A percentile compares a stretch with the other conserved stretches of the same genome.
Conservation (phyloP, 345 rosid genomes). For the Hevea brasiliensis region DNA sequence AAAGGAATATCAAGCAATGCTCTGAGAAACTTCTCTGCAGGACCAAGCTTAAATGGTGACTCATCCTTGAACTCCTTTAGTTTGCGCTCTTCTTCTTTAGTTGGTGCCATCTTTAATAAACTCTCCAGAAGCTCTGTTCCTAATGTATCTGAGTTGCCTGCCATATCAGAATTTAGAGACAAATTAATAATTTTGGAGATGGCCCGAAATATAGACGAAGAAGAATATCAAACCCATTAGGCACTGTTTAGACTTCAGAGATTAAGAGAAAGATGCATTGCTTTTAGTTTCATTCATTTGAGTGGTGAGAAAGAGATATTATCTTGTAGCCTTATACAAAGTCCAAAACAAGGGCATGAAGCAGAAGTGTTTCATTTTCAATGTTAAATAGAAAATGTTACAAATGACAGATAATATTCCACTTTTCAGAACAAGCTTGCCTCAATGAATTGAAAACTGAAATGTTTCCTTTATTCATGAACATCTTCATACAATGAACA, state of each 20-base stretch:
- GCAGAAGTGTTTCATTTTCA: neutral
- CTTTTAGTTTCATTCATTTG: no score
- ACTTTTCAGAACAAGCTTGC: neutral
- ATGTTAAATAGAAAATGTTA: no score
- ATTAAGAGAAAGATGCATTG: neutral
- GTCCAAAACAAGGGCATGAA: no score
- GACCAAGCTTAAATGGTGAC: slow-evolving; percentile 74
- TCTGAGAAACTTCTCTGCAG: slow-evolving; percentile 91
- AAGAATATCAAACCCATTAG: neutral
- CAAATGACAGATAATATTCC: neutral
- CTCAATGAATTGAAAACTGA: neutral
- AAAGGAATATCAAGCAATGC: slow-evolving; percentile 78
- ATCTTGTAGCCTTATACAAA: no score
- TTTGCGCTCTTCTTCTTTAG: slow-evolving; percentile 80
- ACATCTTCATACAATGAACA: neutral
- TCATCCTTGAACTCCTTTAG: slow-evolving; percentile 77
- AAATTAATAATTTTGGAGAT: no score
- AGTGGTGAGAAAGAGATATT: no score
- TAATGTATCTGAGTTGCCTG: slow-evolving; percentile 80
- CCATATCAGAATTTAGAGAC: neutral
- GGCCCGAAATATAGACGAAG: neutral
- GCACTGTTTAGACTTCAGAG: neutral
- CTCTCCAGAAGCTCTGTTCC: slow-evolving; percentile 95
- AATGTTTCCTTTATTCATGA: neutral
- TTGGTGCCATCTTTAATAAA: slow-evolving; percentile 91